Evolutionary conservation across 768 basidiomycete genomes (phyloP).

Genomic region (Dentipellis fragilis): DNA sequence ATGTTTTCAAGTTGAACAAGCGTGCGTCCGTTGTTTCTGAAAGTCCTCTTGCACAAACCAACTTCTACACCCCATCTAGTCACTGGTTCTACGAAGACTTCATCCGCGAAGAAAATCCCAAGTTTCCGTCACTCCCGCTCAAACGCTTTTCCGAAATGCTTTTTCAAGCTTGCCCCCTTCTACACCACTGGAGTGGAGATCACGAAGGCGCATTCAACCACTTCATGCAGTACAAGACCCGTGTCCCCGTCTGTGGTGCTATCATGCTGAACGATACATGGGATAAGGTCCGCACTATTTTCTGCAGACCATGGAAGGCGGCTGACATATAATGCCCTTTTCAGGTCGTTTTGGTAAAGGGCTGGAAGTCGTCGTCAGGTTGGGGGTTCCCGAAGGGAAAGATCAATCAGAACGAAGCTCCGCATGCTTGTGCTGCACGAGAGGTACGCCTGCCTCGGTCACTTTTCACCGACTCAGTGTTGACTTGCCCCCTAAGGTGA

Average conservation of each 20-base stretch:
- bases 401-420: constrained; percentile 89
- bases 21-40: constrained; percentile 47
- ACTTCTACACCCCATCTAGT: constrained; percentile 29
- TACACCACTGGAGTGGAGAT: constrained; percentile 75
- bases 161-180: constrained; percentile 75
- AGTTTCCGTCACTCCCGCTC: constrained; percentile 78
- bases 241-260: constrained; percentile 95
- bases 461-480: constrained; percentile 14
- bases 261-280: constrained; percentile 88
- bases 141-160: constrained; percentile 91
- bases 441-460: constrained; percentile 47
- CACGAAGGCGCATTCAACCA: constrained; percentile 79
- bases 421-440: constrained; percentile 77
- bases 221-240: constrained; percentile 94
- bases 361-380: constrained; percentile 92
- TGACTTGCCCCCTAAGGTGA: constrained; percentile 44
- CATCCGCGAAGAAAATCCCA: constrained; percentile 82
- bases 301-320: constrained; percentile 4
- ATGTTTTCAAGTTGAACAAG: constrained; percentile 99
- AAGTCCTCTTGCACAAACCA: constrained; percentile 5
- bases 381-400: constrained; percentile 99
- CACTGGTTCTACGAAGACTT: constrained; percentile 99
- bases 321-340: constrained; percentile 8
- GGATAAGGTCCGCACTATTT: constrained; percentile 64
- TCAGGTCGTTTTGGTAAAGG: constrained; percentile 95